These are phyloP conservation scores for Iberis pinnata DNA, from an alignment of 345 rosid species.

Conservation along the genomic window DNA sequence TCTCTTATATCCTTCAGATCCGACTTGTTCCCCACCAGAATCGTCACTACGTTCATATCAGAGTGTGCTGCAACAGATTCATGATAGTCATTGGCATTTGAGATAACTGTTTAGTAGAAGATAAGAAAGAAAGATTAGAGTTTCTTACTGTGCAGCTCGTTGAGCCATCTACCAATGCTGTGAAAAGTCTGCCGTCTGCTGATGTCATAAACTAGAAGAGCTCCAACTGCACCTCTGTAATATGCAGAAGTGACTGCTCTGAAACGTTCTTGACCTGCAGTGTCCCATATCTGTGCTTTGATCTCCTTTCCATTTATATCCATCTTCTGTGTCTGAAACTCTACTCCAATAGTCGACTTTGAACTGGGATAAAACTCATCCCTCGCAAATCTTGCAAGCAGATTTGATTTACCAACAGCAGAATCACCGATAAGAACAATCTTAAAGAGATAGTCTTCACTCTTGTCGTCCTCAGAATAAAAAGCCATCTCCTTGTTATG, in stretches of 20 bases:
- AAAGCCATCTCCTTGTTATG: slow-evolving; percentile 56
- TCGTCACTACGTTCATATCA: slow-evolving; percentile 94
- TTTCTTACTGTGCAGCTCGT: slow-evolving; percentile 90
- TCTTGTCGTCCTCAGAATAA: slow-evolving; percentile 63
- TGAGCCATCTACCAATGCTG: slow-evolving; percentile 89
- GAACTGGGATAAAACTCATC: slow-evolving; percentile 90
- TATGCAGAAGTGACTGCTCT: slow-evolving; percentile 97
- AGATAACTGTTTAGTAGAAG: neutral
- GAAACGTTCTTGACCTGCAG: slow-evolving; percentile 98
- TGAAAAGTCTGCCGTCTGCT: slow-evolving; percentile 89
- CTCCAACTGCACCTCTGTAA: slow-evolving; percentile 97
- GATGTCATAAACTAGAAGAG: slow-evolving; percentile 89
- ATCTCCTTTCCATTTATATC: slow-evolving; percentile 83
- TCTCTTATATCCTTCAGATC: slow-evolving; percentile 93
- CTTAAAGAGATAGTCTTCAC: slow-evolving; percentile 93
- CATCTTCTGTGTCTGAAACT: slow-evolving; percentile 93
- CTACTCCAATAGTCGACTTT: slow-evolving; percentile 96
- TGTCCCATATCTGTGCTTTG: slow-evolving; percentile 98
- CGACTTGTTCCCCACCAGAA: slow-evolving; percentile 83
- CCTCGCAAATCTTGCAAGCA: slow-evolving; percentile 96
- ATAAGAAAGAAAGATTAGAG: neutral
- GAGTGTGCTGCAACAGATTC: slow-evolving; percentile 68
- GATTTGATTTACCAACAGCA: slow-evolving; percentile 95
- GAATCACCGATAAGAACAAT: slow-evolving; percentile 90
- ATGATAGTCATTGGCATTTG: slow-evolving; percentile 5